phyloP scores from a whole-genome alignment of 495 filamentous ascomycete species.

The Hypoxylon intermedium region DNA sequence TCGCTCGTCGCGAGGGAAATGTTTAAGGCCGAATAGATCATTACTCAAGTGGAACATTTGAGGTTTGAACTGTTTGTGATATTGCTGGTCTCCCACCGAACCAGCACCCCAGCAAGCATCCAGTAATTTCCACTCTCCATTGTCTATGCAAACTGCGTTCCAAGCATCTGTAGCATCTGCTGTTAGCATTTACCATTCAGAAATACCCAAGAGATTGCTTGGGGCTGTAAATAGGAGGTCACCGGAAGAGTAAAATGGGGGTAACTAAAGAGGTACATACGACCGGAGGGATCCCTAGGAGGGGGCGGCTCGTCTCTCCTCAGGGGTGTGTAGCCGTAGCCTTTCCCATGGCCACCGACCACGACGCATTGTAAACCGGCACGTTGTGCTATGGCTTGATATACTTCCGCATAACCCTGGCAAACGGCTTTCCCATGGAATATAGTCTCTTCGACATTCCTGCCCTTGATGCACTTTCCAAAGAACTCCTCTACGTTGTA shows the following conservation, averaged over 20 bases:
- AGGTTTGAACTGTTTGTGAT: slow-evolving; percentile 72
- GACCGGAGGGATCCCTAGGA: slow-evolving; percentile 57
- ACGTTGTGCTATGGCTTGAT: slow-evolving; percentile 71
- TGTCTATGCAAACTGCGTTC: slow-evolving; percentile 89
- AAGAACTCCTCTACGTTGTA: slow-evolving; percentile 86
- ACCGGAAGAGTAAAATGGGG: no score
- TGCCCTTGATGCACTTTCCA: slow-evolving; percentile 65
- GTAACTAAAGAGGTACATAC: slow-evolving; percentile 16
- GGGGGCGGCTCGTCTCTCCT: slow-evolving; percentile 64
- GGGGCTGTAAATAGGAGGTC: neutral
- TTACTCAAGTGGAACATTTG: slow-evolving; percentile 79
- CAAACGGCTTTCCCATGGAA: slow-evolving; percentile 83
- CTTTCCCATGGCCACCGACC: slow-evolving; percentile 85
- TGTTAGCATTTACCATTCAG: slow-evolving; percentile 36
- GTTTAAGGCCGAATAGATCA: slow-evolving; percentile 77
- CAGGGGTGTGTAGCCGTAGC: slow-evolving; percentile 69
- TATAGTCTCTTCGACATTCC: slow-evolving; percentile 71
- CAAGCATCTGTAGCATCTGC: slow-evolving; percentile 67
- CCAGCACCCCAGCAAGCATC: slow-evolving; percentile 96
- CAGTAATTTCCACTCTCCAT: slow-evolving; percentile 87
- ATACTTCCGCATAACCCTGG: slow-evolving; percentile 88
- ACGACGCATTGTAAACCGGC: slow-evolving; percentile 76
- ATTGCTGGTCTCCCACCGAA: slow-evolving; percentile 59
- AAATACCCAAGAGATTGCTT: neutral
- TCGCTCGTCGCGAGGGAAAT: slow-evolving; percentile 73